Evolutionary conservation across 176 grass and related monocot species (phyloP).

Genomic region (Sorghum bicolor): DNA sequence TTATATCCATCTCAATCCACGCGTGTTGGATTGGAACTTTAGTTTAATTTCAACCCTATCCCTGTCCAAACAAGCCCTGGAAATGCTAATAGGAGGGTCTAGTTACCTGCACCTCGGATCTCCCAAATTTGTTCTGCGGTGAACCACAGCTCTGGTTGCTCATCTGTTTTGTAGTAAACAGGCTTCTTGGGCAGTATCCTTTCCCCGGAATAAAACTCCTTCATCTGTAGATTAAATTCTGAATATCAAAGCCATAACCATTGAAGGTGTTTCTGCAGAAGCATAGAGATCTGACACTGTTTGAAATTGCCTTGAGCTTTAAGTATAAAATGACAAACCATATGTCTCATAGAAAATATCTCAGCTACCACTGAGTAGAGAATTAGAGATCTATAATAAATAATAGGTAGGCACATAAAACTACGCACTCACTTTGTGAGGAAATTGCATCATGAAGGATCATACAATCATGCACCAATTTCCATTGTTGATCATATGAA

Average conservation of each 20-base stretch:
- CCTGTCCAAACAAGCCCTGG: neutral
- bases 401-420: neutral
- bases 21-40: neutral
- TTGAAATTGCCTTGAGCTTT: neutral
- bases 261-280: neutral
- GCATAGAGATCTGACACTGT: neutral
- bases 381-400: constrained; percentile 5
- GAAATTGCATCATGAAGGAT: neutral
- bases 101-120: constrained; percentile 76
- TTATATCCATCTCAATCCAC: neutral
- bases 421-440: neutral
- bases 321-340: constrained; percentile 18
- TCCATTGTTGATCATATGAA: neutral
- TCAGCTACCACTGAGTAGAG: neutral
- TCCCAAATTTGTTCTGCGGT: constrained; percentile 84
- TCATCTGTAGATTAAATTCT: constrained; percentile 49
- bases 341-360: neutral
- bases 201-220: constrained; percentile 74
- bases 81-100: neutral
- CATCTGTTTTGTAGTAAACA: constrained; percentile 85
- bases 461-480: constrained; percentile 4
- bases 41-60: neutral
- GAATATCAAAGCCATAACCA: neutral
- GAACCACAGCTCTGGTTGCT: constrained; percentile 81
- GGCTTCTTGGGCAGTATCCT: constrained; percentile 83